Base-by-base conservation (phyloP, 257 asterid genomes). In the Solanum chilense region DNA sequence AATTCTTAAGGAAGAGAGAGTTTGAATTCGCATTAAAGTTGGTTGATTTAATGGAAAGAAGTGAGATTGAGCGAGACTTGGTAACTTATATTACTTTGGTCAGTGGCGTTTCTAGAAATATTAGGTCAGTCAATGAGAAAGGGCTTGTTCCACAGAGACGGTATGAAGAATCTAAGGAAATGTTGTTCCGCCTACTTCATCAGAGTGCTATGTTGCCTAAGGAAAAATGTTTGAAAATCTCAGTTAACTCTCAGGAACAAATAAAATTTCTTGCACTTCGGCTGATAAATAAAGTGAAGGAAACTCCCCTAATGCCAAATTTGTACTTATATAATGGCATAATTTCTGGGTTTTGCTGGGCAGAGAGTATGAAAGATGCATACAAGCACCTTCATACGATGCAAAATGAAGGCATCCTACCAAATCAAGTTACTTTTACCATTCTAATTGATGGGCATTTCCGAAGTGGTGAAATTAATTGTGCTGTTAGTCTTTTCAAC, bases 371-470 rank as follows among this genome's bases (percentile, higher is more conserved):
- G 95, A 45, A 88, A 27, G 94, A 91, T 49, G 97, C 97, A 27
- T 87, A 90, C 60, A 86, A 83, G 82, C 92, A 92, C 89, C 91
- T 93, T 70, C 78, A 83, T 68, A 71, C 42, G 64, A 94, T 93
- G 94, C 88, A 84, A 87, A 83, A 82, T 14, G 92, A 91, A 42
- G 92, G 94, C 39, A n/a, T 94, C 89, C 75, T 52, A 47, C 96
- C 95, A 42, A 94, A 94, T 92, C 83, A 82, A n/a, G 97, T 94
- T 82, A 93, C 96, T 37, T 93, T 90, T 89, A 93, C 93, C 37
- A 90, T 93, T 88, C 92, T 93, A 44, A 92, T 93, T 73, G 93
- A 90, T 66, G 94, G 95, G 62, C 93, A 92, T 85, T 75, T 91
- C 64, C 90, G 89, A 68, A 42, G 58, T 64, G 93, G 96, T 52